Evolutionary conservation across 257 asterid genomes (phyloP), one percentile per base, ranked within the genome.

Genomic region (Nyctanthes arbortristis): DNA sequence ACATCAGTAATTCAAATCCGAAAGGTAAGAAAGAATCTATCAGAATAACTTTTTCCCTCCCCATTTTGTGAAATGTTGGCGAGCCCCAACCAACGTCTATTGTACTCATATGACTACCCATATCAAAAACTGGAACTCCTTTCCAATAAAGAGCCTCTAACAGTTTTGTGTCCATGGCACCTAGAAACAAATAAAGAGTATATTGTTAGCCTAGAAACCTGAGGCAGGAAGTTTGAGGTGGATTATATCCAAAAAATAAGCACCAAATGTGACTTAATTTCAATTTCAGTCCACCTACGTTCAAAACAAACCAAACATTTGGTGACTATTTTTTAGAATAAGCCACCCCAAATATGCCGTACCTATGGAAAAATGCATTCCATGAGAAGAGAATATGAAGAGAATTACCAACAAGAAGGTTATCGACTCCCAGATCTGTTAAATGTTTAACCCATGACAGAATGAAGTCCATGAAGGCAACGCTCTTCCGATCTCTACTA

Each of bases 41-140:
- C 74, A 94, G 83, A 71, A 94, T 72, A 82, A 87, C 97, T 73
- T 94, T 94, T 79, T 94, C 97, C 72, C 98, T 82, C 31, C 99
- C 98, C 97, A 94, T 92, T 73, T 89, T 91, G 88, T 94, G 98
- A 82, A 94, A 94, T 63, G 90, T 81, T 22, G 94, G 88, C 36
- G 97, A 58, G 52, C 99, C 99, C 99, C 99, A 94, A 68, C 98
- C 98, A 74, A 88, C 97, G 80, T 91, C 97, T 67, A 85, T 58
- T n/a, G 97, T 89, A 84, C 97, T 91, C 98, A 94, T 89, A 78
- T 94, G 97, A 81, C 98, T 89, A 69, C 92, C 96, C 99, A 94
- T 91, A 74, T 94, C 98, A 74, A 91, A 94, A 77, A 81, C 97
- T 6, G 99, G 99, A 79, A 94, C 74, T 56, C 99, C 99, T 80